Conservation (phyloP, 768 basidiomycete species). For the Mrakia gelida region DNA sequence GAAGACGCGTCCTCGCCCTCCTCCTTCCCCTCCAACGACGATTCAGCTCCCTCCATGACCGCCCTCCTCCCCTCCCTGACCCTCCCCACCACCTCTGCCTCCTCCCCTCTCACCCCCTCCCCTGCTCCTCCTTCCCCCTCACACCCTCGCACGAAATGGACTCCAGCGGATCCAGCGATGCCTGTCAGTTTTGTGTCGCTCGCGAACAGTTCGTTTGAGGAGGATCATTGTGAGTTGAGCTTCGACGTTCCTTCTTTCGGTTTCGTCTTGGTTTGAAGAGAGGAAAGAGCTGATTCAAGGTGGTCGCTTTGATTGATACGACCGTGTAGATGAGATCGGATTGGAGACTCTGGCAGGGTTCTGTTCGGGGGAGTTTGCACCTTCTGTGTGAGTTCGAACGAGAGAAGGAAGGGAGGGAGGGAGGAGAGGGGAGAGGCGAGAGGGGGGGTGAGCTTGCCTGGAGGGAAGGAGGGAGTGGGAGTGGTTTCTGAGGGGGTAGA, state of each 20-base stretch:
- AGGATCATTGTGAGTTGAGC: neutral
- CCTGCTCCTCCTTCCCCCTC: neutral
- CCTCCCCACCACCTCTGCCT: neutral
- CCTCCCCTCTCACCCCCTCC: neutral
- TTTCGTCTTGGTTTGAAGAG: neutral
- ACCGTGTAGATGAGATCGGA: neutral
- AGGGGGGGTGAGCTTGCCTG: neutral
- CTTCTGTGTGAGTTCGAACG: neutral
- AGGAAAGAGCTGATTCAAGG: neutral
- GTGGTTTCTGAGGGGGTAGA: neutral
- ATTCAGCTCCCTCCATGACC: neutral
- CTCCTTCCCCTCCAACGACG: no score
- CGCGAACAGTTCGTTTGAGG: neutral
- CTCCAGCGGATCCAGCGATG: neutral
- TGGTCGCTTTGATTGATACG: no score
- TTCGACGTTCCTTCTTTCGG: no score
- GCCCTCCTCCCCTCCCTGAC: neutral
- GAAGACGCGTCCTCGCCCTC: no score
- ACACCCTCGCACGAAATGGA: neutral
- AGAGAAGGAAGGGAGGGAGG: neutral
- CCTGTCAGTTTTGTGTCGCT: neutral
- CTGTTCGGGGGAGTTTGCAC: neutral
- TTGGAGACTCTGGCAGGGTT: neutral
- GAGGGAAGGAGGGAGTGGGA: neutral
- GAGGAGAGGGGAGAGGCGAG: neutral